Conservation (phyloP, 108 stramenopile genomes). For the Cyclotella cryptica region DNA sequence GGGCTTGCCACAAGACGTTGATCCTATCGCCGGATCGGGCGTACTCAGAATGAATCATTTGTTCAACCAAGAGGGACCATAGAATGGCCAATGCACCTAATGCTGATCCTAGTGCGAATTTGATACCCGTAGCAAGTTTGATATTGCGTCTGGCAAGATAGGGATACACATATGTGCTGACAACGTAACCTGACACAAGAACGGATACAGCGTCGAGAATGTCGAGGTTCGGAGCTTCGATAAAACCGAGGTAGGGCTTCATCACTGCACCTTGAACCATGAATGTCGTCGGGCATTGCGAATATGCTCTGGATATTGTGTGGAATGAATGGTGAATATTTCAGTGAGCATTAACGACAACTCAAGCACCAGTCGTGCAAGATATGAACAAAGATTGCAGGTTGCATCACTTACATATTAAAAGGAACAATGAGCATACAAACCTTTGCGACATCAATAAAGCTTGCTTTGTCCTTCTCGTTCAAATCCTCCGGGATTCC, state of each 20-base stretch:
- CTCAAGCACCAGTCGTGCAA: background rate
- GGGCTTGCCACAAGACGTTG: constrained; percentile 79
- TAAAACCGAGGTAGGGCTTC: constrained; percentile 69
- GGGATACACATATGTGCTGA: constrained; percentile 73
- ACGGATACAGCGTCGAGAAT: constrained; percentile 67
- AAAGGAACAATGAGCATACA: constrained; percentile 51
- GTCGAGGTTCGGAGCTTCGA: constrained; percentile 82
- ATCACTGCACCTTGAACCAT: constrained; percentile 87
- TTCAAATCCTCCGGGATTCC: constrained; percentile 12
- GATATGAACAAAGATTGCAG: constrained; percentile 20
- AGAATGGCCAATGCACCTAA: constrained; percentile 71
- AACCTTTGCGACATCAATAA: constrained; percentile 47
- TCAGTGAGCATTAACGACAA: too few species aligned
- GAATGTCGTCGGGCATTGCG: constrained; percentile 85
- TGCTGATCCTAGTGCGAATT: constrained; percentile 80
- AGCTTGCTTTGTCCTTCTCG: constrained; percentile 32
- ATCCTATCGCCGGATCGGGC: constrained; percentile 58
- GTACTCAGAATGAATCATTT: constrained; percentile 71
- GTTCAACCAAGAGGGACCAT: constrained; percentile 79
- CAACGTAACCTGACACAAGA: constrained; percentile 69
- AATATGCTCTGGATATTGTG: constrained; percentile 55
- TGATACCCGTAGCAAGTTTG: constrained; percentile 75
- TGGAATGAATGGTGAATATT: background rate
- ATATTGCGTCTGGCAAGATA: constrained; percentile 63
- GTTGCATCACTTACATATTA: constrained; percentile 37